These are phyloP conservation scores for Tricholoma terreum DNA, from an alignment of 768 basidiomycete genomes.

Conservation along the genomic window DNA sequence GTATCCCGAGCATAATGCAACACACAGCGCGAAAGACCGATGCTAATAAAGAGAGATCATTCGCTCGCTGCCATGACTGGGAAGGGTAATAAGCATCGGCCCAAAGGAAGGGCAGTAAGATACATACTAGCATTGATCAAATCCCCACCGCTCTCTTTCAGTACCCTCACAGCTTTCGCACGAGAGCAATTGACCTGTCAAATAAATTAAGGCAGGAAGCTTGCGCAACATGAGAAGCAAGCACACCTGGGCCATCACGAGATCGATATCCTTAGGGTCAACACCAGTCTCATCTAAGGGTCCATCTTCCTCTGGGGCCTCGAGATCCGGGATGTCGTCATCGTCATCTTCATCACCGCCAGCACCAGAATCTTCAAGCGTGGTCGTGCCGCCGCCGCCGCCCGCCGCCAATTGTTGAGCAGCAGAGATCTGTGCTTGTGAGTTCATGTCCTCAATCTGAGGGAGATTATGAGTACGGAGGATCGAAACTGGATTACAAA, in stretches of 20 bases:
- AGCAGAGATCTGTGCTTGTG: conserved; percentile 70
- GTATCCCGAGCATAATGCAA: conserved; percentile 18
- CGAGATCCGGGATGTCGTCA: conserved; percentile 82
- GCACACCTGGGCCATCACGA: conserved; percentile 70
- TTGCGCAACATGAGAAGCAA: not conserved
- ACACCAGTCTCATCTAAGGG: conserved; percentile 84
- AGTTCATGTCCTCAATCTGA: conserved; percentile 86
- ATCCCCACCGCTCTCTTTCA: conserved; percentile 92
- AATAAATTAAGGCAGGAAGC: not conserved
- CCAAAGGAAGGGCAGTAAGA: not conserved
- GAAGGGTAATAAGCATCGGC: conserved; percentile 6
- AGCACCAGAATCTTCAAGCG: conserved; percentile 48
- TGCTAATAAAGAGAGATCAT: conserved; percentile 41
- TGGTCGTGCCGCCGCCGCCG: conserved; percentile 42
- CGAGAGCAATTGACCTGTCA: conserved; percentile 83
- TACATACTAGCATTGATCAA: conserved; percentile 94
- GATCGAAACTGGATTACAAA: not conserved
- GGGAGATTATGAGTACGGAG: not conserved
- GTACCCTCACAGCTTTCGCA: conserved; percentile 85
- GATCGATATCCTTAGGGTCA: conserved; percentile 92
- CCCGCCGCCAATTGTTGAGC: conserved; percentile 74
- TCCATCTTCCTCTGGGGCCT: conserved; percentile 78
- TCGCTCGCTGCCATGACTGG: conserved; percentile 93
- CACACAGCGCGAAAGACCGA: conserved; percentile 27
- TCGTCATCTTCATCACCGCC: conserved; percentile 67